Base-by-base conservation (phyloP, 257 asterid genomes). In the Knoxia roxburghii region DNA sequence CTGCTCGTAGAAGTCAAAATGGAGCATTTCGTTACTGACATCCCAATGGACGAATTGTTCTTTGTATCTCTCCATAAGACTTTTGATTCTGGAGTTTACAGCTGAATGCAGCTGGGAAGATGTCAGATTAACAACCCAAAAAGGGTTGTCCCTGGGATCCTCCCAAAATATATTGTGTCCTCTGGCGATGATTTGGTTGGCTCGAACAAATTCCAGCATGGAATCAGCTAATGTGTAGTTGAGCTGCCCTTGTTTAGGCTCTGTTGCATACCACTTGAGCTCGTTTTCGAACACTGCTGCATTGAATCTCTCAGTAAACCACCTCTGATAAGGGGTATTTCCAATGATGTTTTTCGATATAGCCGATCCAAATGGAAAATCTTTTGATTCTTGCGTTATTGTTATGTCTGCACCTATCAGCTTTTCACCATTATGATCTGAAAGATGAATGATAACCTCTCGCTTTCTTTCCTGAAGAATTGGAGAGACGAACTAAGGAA, bases 161-260 rank as follows among this genome's bases (percentile, higher is more conserved):
- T 85, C 95, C 95, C 95, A 89, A 62, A 85, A 79, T 50, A 89
- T 82, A 75, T 79, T 83, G 65, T 87, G 96, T 9, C 95, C 96
- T 67, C 96, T 69, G 23, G 76, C 86, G 5, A 77, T 57, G 54
- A 89, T 78, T 61, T 79, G 82, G 75, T 82, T 76, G 3, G 66
- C 20, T 30, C 83, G 75, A 40, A 75, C 30, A 7, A 85, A 82
- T 70, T 82, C 74, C 12, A 89, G 68, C 93, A 87, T 81, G 61
- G 72, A 76, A 58, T 85, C 84, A 18, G 92, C 80, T 63, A 79
- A 17, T 4, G 83, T 81, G 61, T 89, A 89, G 84, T 87, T 85
- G 10, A 85, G 61, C n/a, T 68, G 18, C 4, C 95, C 89, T 9
- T 24, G 77, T 30, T 70, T 30, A 23, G 82, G 81, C 21, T 87